Percentiles rank a stretch among this genome's conserved stretches.
Conservation (phyloP, 805 yeast genomes). For the Isabelozyma heimii region DNA sequence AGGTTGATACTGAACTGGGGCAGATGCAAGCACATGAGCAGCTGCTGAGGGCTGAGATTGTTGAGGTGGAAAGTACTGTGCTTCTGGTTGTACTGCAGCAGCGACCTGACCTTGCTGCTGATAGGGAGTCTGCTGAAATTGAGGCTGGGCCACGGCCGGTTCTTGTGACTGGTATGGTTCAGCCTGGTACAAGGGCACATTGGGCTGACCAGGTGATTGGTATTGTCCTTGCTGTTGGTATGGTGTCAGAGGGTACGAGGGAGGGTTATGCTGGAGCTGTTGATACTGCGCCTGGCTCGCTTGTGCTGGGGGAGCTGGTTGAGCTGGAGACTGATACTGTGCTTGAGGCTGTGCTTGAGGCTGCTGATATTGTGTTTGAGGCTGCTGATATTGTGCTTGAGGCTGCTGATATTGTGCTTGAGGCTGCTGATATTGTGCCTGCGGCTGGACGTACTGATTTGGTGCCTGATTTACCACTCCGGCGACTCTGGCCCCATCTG, state of each 20-base stretch:
- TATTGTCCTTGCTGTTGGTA: background rate
- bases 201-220: background rate
- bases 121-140: background rate
- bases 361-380: conserved; percentile 6
- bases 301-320: background rate
- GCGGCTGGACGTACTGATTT: conserved; percentile 8
- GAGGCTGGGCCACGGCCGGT: conserved; percentile 1
- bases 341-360: conserved; percentile 4
- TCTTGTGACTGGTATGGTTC: background rate
- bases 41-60: background rate
- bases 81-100: background rate
- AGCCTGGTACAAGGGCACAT: background rate
- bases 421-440: conserved; percentile 1
- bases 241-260: background rate
- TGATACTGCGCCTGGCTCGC: too few relatives aligned
- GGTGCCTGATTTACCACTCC: conserved; percentile 5
- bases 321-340: background rate
- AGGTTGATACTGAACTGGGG: background rate
- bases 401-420: conserved; percentile 8
- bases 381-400: conserved; percentile 4
- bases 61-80: background rate
- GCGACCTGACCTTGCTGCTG: background rate
- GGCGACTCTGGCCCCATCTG: conserved; percentile 17
- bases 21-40: background rate
- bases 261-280: background rate